Percentiles rank a stretch among this genome's conserved stretches.
Evolutionary conservation across 2,329 filamentous ascomycete genomes (phyloP).

Genomic region (Apiospora pterosperma): DNA sequence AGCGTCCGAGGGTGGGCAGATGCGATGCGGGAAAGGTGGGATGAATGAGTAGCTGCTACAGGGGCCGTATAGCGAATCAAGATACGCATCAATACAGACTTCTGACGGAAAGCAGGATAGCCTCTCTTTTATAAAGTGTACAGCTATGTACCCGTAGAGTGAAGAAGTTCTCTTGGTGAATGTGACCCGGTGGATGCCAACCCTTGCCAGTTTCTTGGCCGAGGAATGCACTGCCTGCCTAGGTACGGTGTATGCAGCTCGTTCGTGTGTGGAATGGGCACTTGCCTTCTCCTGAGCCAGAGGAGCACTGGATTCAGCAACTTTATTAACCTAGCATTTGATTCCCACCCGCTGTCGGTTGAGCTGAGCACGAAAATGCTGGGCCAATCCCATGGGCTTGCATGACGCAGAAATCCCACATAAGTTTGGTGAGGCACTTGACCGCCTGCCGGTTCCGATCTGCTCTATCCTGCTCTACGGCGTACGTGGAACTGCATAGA

Average conservation of each 20-base stretch:
- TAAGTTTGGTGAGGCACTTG: not conserved
- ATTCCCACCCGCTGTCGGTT: not conserved
- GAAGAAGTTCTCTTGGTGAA: not conserved
- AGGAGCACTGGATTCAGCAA: not conserved
- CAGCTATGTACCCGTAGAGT: not conserved
- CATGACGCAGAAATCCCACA: not conserved
- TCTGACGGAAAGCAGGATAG: not conserved
- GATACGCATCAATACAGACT: not conserved
- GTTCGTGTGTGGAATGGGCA: too few species aligned
- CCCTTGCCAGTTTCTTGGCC: not conserved
- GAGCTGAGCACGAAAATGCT: not conserved
- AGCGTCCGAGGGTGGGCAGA: slow-evolving; percentile 1
- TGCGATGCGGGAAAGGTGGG: not conserved
- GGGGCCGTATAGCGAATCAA: not conserved
- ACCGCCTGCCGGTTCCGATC: not conserved
- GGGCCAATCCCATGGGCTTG: not conserved
- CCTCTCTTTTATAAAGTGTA: not conserved
- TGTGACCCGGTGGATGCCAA: not conserved
- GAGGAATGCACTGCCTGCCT: not conserved
- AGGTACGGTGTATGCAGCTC: too few species aligned
- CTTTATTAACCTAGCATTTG: not conserved
- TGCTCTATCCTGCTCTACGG: not conserved
- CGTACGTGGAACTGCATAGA: not conserved
- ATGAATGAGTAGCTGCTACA: not conserved
- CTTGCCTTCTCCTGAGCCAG: not conserved